Base-by-base conservation (phyloP, 2,329 filamentous ascomycete species). In the Pseudogymnoascus sp. region DNA sequence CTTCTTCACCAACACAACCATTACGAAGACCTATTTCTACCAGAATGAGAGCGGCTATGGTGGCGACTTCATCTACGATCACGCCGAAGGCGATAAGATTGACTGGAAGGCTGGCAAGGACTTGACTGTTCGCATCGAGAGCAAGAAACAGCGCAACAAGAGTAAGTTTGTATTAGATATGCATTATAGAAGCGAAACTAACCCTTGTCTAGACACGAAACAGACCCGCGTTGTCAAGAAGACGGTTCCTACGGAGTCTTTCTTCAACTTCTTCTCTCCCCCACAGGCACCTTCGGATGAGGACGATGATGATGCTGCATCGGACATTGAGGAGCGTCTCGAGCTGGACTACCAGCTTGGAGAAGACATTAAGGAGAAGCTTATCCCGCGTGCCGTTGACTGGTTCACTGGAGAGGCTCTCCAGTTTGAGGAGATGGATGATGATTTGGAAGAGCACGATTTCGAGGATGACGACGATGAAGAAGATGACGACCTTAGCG, bases 71-170 rank as follows among this genome's bases (percentile, higher is more conserved):
- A 97, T 99, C 77, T 99, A 99, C 74, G 94, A 99, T 74, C 94
- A 99, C 74, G 94, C 95, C 62, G 93, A 99, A 76, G 94, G 95
- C 66, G 90, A 96, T 75, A 94, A 96, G 82, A 96, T 99, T 71
- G 88, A 97, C 69, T 99, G 94, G 94, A 94, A 96, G 79, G 79
- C 86, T 8, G 88, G 88, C 70, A 91, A 96, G 77, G 94, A 99
- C 72, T 80, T 99, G 69, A 99, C 94, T 50, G 89, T 97, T 67
- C 88, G 90, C 68, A 81, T 97, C 64, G 94, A 99, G 82, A 95
- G 91, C 82, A 99, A 99, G 86, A 99, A 99, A 83, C 94, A 99
- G 80, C 86, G 94, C 66, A 99, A 99, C 80, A 99, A 97, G 86
- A 97, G 94, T 99, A 81, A 79, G 85, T 74, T 11, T 25, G 6